Base-by-base conservation (phyloP, 495 filamentous ascomycete species). In the Darksidea phi region DNA sequence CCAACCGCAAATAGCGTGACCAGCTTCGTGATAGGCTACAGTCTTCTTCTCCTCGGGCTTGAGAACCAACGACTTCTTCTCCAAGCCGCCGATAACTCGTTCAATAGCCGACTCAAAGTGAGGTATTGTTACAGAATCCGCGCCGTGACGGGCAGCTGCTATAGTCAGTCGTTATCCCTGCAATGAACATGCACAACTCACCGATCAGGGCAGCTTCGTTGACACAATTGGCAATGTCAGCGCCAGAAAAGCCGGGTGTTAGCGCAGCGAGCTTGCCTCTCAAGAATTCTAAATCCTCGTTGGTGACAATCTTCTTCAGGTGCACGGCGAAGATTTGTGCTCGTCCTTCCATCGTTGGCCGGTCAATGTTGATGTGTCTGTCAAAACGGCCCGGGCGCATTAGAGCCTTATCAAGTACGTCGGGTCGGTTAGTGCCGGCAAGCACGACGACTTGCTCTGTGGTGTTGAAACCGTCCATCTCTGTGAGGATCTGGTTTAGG, bases 381-480 rank as follows among this genome's bases (percentile, higher is more conserved):
- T 98, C 94, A 71, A 98, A 97, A 54, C 94, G 90, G 21, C 94
- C 94, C 38, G 94, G 94, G 61, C 94, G 89, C 89, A 97, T 90
- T 59, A 98, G 78, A 15, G 94, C 94, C 76, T 91, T 89, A 73
- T 98, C 94, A 13, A 98, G 84, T 50, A 97, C 84, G 73, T 97
- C 94, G 26, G 91, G 86, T 73, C 94, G 80, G 74, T 97, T 97
- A 38, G 94, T 98, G 78, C 95, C 94, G 46, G 94, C 94, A 56
- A 98, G 82, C n/a, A 98, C 94, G 56, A 97, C 93, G 32, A 98
- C 88, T 77, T 97, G 95, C 67, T 98, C 94, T 1, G 88, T 84
- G 8, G 94, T 97, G 71, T 97, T 97, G 84, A 97, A 97, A 52
- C 94, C 94, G 72, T 98, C 94, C 94, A 98, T 98, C 72, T 98